Base-by-base conservation (phyloP, 1,284 basidiomycete genomes). In the Sanghuangporus weigelae region DNA sequence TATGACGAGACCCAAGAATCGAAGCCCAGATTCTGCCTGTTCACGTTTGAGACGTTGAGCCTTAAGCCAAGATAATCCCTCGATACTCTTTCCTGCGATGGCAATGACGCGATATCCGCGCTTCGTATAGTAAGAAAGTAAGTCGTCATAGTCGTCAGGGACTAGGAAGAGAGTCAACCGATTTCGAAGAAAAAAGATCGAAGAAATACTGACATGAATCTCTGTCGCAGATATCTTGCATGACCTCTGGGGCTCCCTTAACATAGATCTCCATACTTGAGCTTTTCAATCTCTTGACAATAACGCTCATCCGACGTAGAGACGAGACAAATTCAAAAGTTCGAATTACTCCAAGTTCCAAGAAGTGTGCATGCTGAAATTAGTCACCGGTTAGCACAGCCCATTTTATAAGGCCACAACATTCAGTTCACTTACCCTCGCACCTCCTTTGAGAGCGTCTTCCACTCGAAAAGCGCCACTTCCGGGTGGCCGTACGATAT, bases 71-170 rank as follows among this genome's bases (percentile, higher is more conserved):
- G 96, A 93, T 66, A 99, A 77, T 4, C 92, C 90, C 49, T 97
- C 92, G 67, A 99, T 86, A 67, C 86, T 94, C 80, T 98, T 99
- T 42, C 97, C 97, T 3, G 97, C 97, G 68, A 98, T 93, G 3
- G 96, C 97, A 67, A 99, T 99, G 19, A 99, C 97, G 64, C 97
- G 90, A 77, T 96, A 99, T 40, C 97, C 97, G 67, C 96, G 92
- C 71, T 92, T 91, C 7, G 97, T 99, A 75, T 99, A 99, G 76
- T 98, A 98, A 4, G 94, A 93, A 16, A 99, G 81, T 62, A 99
- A 81, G 73, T 99, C 97, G 39, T 98, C 95, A 73, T 98, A 99
- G 75, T 99, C 96, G 65, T 90, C 84, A 0, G 97, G 97, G 72
- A 99, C 95, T 96, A 14, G 19, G 50, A 54, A 40, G 8, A 11